Base-by-base conservation (phyloP, 2,329 filamentous ascomycete species). In the Arthrobotrys megalospora region DNA sequence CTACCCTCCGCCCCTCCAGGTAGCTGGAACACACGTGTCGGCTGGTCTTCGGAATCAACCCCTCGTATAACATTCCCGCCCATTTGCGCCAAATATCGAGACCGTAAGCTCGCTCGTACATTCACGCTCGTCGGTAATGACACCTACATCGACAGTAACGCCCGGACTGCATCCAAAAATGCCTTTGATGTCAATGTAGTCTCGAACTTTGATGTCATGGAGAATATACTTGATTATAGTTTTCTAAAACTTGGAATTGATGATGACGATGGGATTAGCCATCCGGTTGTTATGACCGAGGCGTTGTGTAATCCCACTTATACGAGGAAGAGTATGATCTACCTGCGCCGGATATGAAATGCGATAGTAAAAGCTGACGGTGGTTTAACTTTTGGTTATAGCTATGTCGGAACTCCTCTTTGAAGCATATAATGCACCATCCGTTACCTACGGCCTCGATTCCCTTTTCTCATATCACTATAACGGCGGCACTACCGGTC, bases 331-430 rank as follows among this genome's bases (percentile, higher is more conserved):
- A 95, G 93, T 96, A 85, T 80, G 91, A 16, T 38, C 6, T 36
- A 21, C 36, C 19, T 28, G 16, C 12, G 11, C 36, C 43, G 28
- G 7, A 50, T 53, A 52, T 52, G 6, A 6, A 21, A 12, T 10
- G 28, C 7, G 7, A 48, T 11, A 7, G 36, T 6, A 24, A 3
- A 28, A 36, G 19, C 58, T 72, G 36, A 80, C 45, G 7, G 28
- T 75, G 6, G 28, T 24, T 3, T 34, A 16, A 28, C 24, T 5
- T 45, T 41, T 32, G 66, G 81, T 85, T 80, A 66, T 80, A 97
- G 93, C 93, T 81, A 98, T 98, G 95, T 97, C 93, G 50, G 96
- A 99, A 83, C 95, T 98, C 69, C 87, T 99, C 10, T 99, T 98
- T 84, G 96, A 99, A 85, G 96, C 94, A 85, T 99, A 99, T 84